These are phyloP conservation scores for Huntiella omanensis DNA, from an alignment of 2,329 filamentous ascomycete genomes.

Conservation along the genomic window DNA sequence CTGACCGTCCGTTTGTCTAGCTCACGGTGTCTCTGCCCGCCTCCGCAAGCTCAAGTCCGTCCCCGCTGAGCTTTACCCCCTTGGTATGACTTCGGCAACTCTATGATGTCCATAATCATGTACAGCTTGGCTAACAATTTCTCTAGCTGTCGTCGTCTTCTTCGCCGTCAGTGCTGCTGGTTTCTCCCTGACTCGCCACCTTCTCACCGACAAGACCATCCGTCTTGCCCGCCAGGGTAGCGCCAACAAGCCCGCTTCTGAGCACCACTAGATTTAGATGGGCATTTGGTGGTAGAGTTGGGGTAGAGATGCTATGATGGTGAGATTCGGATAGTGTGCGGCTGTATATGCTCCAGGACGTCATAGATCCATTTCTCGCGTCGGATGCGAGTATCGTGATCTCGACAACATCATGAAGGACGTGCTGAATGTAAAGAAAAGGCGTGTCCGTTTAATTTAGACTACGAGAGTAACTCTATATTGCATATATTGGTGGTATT, in stretches of 20 bases:
- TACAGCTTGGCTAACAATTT: constrained; percentile 14
- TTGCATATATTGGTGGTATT: background rate
- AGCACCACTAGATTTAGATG: constrained; percentile 19
- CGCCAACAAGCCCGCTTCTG: constrained; percentile 19
- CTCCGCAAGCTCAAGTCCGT: constrained; percentile 77
- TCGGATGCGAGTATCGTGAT: background rate
- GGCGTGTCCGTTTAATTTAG: constrained; percentile 3
- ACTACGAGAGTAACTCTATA: too few species aligned
- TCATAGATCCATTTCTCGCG: background rate
- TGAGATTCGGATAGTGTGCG: background rate
- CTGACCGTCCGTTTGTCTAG: constrained; percentile 25
- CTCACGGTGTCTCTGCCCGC: constrained; percentile 92
- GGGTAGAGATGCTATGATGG: constrained; percentile 12
- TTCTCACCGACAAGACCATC: constrained; percentile 78
- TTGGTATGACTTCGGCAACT: constrained; percentile 40
- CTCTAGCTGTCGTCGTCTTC: constrained; percentile 62
- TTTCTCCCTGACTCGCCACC: constrained; percentile 70
- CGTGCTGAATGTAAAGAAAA: constrained; percentile 4
- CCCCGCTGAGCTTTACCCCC: constrained; percentile 82
- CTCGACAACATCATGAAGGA: background rate
- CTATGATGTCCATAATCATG: background rate
- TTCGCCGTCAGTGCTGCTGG: constrained; percentile 64
- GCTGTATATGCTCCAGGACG: background rate
- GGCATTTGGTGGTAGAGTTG: constrained; percentile 13
- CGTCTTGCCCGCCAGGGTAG: constrained; percentile 52